Conservation (phyloP, 2,329 filamentous ascomycete genomes). For the Colletotrichum tabaci region DNA sequence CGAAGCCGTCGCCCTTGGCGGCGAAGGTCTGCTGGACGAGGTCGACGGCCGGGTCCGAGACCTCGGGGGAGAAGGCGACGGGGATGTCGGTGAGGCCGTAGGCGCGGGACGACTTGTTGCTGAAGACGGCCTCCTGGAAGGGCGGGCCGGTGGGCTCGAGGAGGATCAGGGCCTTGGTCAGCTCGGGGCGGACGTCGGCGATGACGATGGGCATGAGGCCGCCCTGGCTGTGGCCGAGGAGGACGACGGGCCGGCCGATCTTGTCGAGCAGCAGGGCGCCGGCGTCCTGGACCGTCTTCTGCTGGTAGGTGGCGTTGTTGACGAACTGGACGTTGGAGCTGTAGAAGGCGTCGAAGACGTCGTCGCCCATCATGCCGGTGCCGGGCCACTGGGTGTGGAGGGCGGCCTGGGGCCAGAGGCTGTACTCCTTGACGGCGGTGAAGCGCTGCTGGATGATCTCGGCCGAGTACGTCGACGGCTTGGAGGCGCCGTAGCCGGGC, state of each 20-base stretch:
- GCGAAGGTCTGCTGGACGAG: constrained; percentile 50
- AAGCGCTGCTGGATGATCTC: constrained; percentile 56
- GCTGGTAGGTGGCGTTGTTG: constrained; percentile 51
- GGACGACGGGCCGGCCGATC: constrained; percentile 57
- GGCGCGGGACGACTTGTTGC: constrained; percentile 50
- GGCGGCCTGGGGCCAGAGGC: constrained; percentile 56
- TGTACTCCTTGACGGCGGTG: constrained; percentile 52
- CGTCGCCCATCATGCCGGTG: constrained; percentile 55
- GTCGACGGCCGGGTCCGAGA: constrained; percentile 53
- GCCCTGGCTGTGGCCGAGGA: constrained; percentile 64
- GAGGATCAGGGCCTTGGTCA: constrained; percentile 58
- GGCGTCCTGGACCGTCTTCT: constrained; percentile 55
- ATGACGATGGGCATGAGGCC: constrained; percentile 59
- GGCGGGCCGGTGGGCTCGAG: constrained; percentile 65
- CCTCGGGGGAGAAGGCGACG: constrained; percentile 62
- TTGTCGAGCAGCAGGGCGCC: constrained; percentile 59
- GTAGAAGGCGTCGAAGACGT: constrained; percentile 59
- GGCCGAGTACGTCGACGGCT: constrained; percentile 49
- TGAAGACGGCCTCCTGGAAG: constrained; percentile 59
- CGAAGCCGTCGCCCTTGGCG: constrained; percentile 44
- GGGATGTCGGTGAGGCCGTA: constrained; percentile 66
- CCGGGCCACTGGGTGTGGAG: constrained; percentile 62
- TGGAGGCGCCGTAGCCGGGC: constrained; percentile 49
- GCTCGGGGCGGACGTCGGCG: constrained; percentile 57
- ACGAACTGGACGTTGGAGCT: constrained; percentile 56